Conservation (phyloP, 2,329 filamentous ascomycete genomes). For the Lecanicillium sp. region DNA sequence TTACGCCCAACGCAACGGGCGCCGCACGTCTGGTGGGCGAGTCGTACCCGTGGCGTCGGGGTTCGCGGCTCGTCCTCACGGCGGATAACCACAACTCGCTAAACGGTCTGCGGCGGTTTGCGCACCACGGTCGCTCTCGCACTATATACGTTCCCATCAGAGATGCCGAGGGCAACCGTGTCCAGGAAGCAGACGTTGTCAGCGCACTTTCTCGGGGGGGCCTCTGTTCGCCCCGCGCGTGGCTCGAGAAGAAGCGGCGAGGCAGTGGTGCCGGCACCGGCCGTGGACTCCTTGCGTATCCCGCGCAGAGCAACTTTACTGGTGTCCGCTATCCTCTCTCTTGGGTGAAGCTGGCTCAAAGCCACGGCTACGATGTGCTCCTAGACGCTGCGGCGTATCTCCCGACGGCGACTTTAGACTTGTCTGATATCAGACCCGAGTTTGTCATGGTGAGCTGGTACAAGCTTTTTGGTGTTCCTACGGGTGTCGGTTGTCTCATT, state of each 20-base stretch:
- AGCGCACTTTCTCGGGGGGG: conserved; percentile 18
- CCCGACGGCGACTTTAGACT: conserved; percentile 30
- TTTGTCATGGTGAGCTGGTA: conserved; percentile 36
- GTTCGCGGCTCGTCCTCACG: conserved; percentile 28
- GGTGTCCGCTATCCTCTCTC: conserved; percentile 36
- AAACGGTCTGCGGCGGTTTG: conserved; percentile 34
- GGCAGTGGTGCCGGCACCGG: not conserved
- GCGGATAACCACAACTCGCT: conserved; percentile 38
- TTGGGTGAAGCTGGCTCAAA: conserved; percentile 31
- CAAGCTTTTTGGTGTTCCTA: conserved; percentile 37
- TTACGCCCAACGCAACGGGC: conserved; percentile 35
- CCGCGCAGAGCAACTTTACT: conserved; percentile 40
- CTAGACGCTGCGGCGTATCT: conserved; percentile 36
- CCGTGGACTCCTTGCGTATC: conserved; percentile 35
- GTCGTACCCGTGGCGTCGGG: conserved; percentile 28
- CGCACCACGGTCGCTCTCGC: conserved; percentile 20
- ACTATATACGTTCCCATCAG: conserved; percentile 27
- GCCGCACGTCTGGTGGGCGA: conserved; percentile 35
- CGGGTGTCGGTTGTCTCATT: conserved; percentile 35
- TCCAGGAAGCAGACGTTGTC: conserved; percentile 22
- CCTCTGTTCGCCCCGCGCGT: not conserved
- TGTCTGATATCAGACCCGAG: conserved; percentile 29
- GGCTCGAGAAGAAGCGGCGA: not conserved
- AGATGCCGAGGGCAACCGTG: conserved; percentile 22
- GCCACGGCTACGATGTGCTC: conserved; percentile 33